A percentile compares a stretch with the other conserved stretches of the same genome.
phyloP scores from a whole-genome alignment of 306 rosid genomes.

The Inga laurina region DNA sequence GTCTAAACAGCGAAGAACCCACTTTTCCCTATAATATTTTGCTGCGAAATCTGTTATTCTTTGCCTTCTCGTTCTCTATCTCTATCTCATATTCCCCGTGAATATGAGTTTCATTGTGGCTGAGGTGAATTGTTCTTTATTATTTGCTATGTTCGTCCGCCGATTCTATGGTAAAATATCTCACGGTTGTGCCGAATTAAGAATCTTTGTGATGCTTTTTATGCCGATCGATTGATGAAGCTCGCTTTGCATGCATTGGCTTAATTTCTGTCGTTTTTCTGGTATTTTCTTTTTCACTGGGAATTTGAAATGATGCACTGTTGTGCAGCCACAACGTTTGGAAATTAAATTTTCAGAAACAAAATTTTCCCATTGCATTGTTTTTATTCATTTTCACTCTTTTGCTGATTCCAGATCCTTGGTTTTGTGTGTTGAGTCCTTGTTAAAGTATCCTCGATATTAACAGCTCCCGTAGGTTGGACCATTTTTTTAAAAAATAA shows the following conservation, averaged over 20 bases:
- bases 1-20: conserved; percentile 35
- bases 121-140: conserved; percentile 13
- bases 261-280: not conserved
- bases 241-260: conserved; percentile 8
- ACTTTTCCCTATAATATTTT: conserved; percentile 23
- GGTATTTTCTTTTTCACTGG: conserved; percentile 17
- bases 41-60: conserved; percentile 37
- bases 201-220: not conserved
- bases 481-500: not conserved
- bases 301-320: conserved; percentile 25
- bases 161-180: not conserved
- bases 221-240: not conserved
- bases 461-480: conserved; percentile 7
- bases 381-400: conserved; percentile 30
- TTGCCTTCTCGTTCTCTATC: conserved; percentile 12
- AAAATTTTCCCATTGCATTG: not conserved
- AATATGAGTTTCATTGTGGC: not conserved
- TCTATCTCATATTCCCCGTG: not conserved
- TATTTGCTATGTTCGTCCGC: not conserved
- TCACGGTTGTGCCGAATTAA: not conserved
- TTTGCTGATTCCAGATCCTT: conserved; percentile 34
- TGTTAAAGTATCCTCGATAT: conserved; percentile 14
- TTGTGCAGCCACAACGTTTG: not conserved
- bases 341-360: not conserved
- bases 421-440: conserved; percentile 12